Conservation (phyloP, 176 grass and related monocot genomes). For the Hsuehochloa calcarea region DNA sequence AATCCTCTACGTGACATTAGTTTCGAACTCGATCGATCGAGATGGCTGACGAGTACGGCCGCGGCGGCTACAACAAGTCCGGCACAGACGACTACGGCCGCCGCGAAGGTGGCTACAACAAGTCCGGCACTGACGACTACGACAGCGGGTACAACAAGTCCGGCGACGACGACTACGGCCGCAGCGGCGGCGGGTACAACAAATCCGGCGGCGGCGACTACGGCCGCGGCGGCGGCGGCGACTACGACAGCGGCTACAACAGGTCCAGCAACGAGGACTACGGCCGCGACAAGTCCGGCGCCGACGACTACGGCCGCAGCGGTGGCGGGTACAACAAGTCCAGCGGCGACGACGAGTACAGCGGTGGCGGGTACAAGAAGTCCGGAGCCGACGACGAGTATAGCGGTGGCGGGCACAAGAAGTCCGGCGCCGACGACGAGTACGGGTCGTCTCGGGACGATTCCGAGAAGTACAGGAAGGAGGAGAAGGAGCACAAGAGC, state of each 20-base stretch:
- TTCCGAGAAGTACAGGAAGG: conserved; percentile 50
- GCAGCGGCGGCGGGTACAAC: not conserved
- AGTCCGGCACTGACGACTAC: not conserved
- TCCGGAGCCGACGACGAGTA: not conserved
- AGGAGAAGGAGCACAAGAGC: conserved; percentile 75
- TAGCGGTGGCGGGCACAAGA: not conserved
- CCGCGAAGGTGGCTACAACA: not conserved
- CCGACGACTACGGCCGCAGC: not conserved
- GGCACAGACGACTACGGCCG: conserved; percentile 5
- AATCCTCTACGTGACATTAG: not conserved
- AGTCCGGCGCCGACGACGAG: not conserved
- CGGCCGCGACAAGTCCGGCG: not conserved
- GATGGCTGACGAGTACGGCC: conserved; percentile 50
- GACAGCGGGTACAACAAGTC: conserved; percentile 20
- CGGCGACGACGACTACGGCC: not conserved
- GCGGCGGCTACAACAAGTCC: conserved; percentile 31
- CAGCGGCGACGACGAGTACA: not conserved
- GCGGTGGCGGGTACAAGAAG: not conserved
- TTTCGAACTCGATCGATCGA: not conserved
- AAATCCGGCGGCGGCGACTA: conserved; percentile 2
- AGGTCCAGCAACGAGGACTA: not conserved
- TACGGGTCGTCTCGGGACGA: conserved; percentile 31
- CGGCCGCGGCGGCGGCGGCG: not conserved
- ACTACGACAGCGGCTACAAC: not conserved
- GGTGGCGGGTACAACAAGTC: not conserved